Evolutionary conservation across 345 rosid genomes (phyloP), one percentile per base, ranked within the genome.

Genomic region (Clausena lansium): DNA sequence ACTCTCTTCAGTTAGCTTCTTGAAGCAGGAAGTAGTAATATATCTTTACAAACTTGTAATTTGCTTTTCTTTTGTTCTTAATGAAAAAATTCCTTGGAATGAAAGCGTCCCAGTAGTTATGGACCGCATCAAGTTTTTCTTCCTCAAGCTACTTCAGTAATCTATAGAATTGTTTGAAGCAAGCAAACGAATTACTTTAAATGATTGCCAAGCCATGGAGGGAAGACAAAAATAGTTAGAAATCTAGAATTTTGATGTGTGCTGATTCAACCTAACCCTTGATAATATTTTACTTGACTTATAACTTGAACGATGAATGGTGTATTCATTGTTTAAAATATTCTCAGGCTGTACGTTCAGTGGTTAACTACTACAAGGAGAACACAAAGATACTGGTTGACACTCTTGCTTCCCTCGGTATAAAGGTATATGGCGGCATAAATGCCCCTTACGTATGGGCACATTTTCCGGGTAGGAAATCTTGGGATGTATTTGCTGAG

Each of bases 401-500:
- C 15, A 79, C 95, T 15, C 77, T 92, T 19, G 63, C 71, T 54
- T 85, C 89, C 5, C 76, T 87, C 0, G 92, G 92, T 2, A 70
- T 87, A 22, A 83, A 83, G 58, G 91, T 85, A 7, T 90, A 88
- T 39, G 98, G 97, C 36, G 96, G 97, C 17, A 77, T 80, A 77
- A 94, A 91, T 75, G 92, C 96, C 17, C 97, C 96, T 0, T 94
- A 94, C 78, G 82, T 87, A 11, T 92, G 96, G 97, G 93, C 90
- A 5, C 93, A 91, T 60, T 89, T 91, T 73, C 91, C 80, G 0
- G 89, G 92, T 47, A 77, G 80, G 38, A 90, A 84, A 59, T 92
- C 95, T 19, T 92, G 98, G 98, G 87, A 89, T 30, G 80, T 91
- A 60, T 94, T 94, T 67, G 22, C 80, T 33, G 91, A 92, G 76